Base-by-base conservation (phyloP, 805 yeast species). In the Metschnikowia chrysomelidarum region DNA sequence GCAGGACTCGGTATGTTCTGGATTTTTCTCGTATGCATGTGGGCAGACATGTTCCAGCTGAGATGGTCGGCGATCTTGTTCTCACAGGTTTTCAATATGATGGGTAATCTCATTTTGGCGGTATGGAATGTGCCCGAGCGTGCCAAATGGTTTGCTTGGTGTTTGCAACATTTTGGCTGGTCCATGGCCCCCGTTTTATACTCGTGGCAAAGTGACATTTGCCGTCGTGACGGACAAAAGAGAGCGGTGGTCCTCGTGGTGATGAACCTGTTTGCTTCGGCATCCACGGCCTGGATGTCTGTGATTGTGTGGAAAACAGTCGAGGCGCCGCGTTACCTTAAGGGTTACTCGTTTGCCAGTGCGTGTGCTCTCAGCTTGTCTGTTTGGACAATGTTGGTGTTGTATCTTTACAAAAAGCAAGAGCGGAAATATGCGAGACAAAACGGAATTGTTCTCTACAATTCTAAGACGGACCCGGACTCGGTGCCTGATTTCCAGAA, bases 121-220 rank as follows among this genome's bases (percentile, higher is more conserved):
- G 70, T 69, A 25, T 79, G 85, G 85, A 57, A 77, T 43, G 75
- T 79, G 19, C 67, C 78, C 0, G 63, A 64, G 26, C 40, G 62
- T 12, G 77, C 83, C 9, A 77, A 79, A 53, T 78, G 84, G 83
- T 76, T 70, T 61, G 85, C 78, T 0, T 79, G 74, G 53, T 64
- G 77, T 47, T 64, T 73, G 30, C 76, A 75, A 15, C 78, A 78
- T 50, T 75, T 76, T 55, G 74, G 79, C 10, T 78, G 81, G 71
- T 73, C 83, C 12, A 75, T 75, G 54, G 77, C 82, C 3, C 80
- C 84, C 0, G 78, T 78, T 28, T 57, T 77, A 32, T 75, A 78
- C 64, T 69, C 80, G 1, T 70, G 74, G 64, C 73, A 73, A 38
- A 72, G 71, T 46, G 84, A 78, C 54, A 69, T 78, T 34, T 62